Evolutionary conservation across 495 filamentous ascomycete genomes (phyloP).

Genomic region (Penicillium verhagenii): DNA sequence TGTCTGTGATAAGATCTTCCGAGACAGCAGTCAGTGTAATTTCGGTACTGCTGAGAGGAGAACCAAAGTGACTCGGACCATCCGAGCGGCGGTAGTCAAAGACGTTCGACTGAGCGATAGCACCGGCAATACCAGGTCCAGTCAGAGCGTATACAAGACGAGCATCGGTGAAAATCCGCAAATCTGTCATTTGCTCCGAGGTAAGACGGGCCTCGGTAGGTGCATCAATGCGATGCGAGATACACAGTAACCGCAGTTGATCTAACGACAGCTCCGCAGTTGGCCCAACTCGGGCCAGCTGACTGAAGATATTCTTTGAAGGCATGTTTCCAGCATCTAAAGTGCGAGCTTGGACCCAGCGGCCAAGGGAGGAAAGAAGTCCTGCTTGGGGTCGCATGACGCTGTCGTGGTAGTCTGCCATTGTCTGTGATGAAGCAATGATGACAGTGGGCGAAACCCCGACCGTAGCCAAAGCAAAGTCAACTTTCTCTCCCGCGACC

Average conservation of each 20-base stretch:
- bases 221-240: slow-evolving; percentile 39
- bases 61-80: slow-evolving; percentile 72
- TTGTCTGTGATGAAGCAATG: slow-evolving; percentile 72
- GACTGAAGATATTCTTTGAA: slow-evolving; percentile 41
- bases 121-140: slow-evolving; percentile 77
- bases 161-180: slow-evolving; percentile 76
- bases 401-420: slow-evolving; percentile 62
- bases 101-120: slow-evolving; percentile 76
- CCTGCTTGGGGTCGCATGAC: slow-evolving; percentile 51
- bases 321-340: slow-evolving; percentile 70
- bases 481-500: slow-evolving; percentile 66
- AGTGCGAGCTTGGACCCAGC: slow-evolving; percentile 66
- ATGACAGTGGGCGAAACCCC: slow-evolving; percentile 80
- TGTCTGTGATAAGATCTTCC: slow-evolving; percentile 57
- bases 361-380: slow-evolving; percentile 55
- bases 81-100: slow-evolving; percentile 76
- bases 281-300: slow-evolving; percentile 56
- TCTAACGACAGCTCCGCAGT: slow-evolving; percentile 62
- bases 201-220: slow-evolving; percentile 48
- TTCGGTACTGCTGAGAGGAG: slow-evolving; percentile 77
- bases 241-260: slow-evolving; percentile 61
- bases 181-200: slow-evolving; percentile 67
- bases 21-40: slow-evolving; percentile 60
- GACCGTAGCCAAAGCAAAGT: slow-evolving; percentile 69
- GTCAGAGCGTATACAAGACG: slow-evolving; percentile 85